Base-by-base conservation (phyloP, 169 alveolate species). In the Cryptosporidium sp. region DNA sequence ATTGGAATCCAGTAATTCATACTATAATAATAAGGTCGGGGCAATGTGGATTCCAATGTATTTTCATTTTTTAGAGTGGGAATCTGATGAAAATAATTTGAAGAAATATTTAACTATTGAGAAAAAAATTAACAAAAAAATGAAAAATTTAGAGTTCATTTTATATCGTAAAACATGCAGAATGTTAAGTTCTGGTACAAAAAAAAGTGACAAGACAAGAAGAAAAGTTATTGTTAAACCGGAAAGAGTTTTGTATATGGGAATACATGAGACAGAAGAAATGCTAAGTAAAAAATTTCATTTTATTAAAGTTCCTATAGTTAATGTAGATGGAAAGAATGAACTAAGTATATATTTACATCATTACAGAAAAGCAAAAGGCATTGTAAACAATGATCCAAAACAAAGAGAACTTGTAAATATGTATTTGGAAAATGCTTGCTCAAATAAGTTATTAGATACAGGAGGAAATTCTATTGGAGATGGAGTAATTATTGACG, bases 41-140 rank as follows among this genome's bases (percentile, higher is more conserved):
- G 89, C 89, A 14, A n/a, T 80, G 35, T 80, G 89, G 89, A 43
- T 80, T 45, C 89, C 89, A 14, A 80, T 80, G 89, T 59, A 61
- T 62, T 65, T 80, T n/a, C 89, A 80, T 23, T 80, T 80, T 65
- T 43, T 80, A 37, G 89, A 80, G 21, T 80, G 89, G 89, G 68
- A 59, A 59, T 37, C 65, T 50, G 89, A 80, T 29, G 2, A 21
- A 14, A 16, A 16, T 16, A 65, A 65, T 35, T 16, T 41, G 59
- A 35, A 80, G 23, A 80, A n/a, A 62, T 80, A 80, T 67, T 41
- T 62, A 23, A 5, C 31, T 3, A 41, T 80, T 31, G 68, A 80
- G 33, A 18, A 26, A 14, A 23, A 37, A 23, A 80, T 65, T 18
- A 55, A 10, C 14, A 33, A 65, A 31, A 23, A 45, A 21, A 37